A percentile compares a stretch with the other conserved stretches of the same genome.
phyloP scores from a whole-genome alignment of 768 basidiomycete species.

The Boletus edulis region DNA sequence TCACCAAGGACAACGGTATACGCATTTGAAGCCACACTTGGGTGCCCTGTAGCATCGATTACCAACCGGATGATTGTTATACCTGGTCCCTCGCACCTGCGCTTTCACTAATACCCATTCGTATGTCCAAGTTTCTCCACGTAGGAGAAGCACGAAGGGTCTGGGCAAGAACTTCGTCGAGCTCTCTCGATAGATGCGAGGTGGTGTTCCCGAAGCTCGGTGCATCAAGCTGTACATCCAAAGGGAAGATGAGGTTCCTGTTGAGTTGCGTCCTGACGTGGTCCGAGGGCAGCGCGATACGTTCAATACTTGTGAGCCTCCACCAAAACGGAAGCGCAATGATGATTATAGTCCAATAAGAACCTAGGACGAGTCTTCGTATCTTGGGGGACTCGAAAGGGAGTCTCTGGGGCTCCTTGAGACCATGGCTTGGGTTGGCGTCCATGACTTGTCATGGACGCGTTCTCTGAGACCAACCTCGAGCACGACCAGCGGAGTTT shows the following conservation, averaged over 20 bases:
- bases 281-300: conserved; percentile 65
- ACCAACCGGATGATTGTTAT: not conserved
- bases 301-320: conserved; percentile 86
- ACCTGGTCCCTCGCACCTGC: conserved; percentile 34
- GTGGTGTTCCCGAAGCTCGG: conserved; percentile 13
- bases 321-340: conserved; percentile 91
- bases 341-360: conserved; percentile 79
- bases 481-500: conserved; percentile 31
- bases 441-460: conserved; percentile 23
- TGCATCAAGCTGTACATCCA: conserved; percentile 38
- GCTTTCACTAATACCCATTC: conserved; percentile 23
- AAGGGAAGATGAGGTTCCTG: conserved; percentile 44
- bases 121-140: conserved; percentile 46
- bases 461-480: conserved; percentile 6
- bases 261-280: conserved; percentile 54
- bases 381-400: conserved; percentile 49
- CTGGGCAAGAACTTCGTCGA: conserved; percentile 21
- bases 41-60: conserved; percentile 15
- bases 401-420: conserved; percentile 47
- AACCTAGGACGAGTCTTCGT: conserved; percentile 60
- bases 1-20: conserved; percentile 27
- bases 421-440: conserved; percentile 18
- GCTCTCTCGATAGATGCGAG: conserved; percentile 27
- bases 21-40: conserved; percentile 3
- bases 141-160: conserved; percentile 19